phyloP scores from a whole-genome alignment of 108 stramenopile genomes.

The Nitzschia inconspicua region DNA sequence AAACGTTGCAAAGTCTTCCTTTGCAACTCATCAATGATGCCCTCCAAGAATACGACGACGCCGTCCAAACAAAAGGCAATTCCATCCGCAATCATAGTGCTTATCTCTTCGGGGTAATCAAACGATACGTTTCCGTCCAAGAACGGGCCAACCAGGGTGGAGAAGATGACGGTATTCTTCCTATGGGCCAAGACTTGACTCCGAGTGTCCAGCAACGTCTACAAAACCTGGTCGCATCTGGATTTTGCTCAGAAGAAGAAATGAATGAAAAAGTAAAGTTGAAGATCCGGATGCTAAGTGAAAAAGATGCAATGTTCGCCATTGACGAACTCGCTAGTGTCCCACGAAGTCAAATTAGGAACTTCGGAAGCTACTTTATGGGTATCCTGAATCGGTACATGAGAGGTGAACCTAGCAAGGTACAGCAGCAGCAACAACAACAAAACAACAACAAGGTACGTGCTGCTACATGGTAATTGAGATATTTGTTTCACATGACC shows the following conservation, averaged over 20 bases:
- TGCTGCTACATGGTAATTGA: neutral
- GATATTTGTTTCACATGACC: neutral
- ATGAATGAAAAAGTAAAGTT: constrained; percentile 71
- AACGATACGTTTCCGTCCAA: constrained; percentile 62
- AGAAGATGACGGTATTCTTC: constrained; percentile 19
- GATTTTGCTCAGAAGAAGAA: constrained; percentile 67
- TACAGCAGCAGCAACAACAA: neutral
- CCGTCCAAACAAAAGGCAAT: constrained; percentile 56
- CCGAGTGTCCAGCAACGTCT: constrained; percentile 51
- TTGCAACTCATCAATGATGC: constrained; percentile 63
- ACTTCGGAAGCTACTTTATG: constrained; percentile 75
- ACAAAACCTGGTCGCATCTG: constrained; percentile 43
- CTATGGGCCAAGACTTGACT: constrained; percentile 60
- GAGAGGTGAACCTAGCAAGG: constrained; percentile 37
- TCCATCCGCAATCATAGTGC: constrained; percentile 68
- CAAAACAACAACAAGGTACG: neutral
- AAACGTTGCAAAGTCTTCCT: constrained; percentile 36
- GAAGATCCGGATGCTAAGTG: constrained; percentile 72
- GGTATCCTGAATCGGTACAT: constrained; percentile 87
- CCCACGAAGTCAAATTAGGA: constrained; percentile 56
- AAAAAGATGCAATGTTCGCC: constrained; percentile 74
- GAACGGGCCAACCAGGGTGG: constrained; percentile 27
- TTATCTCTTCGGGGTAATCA: constrained; percentile 78
- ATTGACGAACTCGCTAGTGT: constrained; percentile 71
- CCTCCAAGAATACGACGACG: constrained; percentile 71